A percentile compares a stretch with the other conserved stretches of the same genome.
These are phyloP conservation scores for Cyclotella atomus DNA, from an alignment of 108 stramenopile species.

Conservation along the genomic window DNA sequence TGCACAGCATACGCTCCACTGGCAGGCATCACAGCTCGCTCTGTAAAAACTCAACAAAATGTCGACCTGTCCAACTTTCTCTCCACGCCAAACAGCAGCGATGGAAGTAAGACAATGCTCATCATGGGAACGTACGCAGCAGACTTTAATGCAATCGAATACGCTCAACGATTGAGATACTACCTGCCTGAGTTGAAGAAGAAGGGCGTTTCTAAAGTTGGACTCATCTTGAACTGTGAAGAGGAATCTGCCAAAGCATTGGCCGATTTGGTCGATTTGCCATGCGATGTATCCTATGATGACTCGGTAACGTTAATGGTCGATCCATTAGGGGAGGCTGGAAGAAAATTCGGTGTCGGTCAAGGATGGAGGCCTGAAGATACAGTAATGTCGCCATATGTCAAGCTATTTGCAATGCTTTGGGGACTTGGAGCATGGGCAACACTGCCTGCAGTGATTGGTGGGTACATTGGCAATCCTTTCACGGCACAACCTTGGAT, in stretches of 20 bases:
- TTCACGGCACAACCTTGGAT: conserved; percentile 84
- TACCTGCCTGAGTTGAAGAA: conserved; percentile 74
- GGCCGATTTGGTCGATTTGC: conserved; percentile 68
- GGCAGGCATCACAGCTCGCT: conserved; percentile 35
- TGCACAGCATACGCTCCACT: conserved; percentile 3
- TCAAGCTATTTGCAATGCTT: conserved; percentile 93
- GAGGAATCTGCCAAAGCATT: conserved; percentile 62
- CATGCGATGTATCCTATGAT: conserved; percentile 25
- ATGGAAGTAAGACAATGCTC: conserved; percentile 45
- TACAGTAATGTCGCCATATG: conserved; percentile 73
- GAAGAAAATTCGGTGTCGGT: conserved; percentile 72
- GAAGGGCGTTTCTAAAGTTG: conserved; percentile 65
- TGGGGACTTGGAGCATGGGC: conserved; percentile 90
- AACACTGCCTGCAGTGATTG: conserved; percentile 90
- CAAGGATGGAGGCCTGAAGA: conserved; percentile 86
- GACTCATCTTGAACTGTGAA: conserved; percentile 79
- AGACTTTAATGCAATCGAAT: conserved; percentile 93
- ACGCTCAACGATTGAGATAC: conserved; percentile 82
- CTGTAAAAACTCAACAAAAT: conserved; percentile 30
- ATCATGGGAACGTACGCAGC: conserved; percentile 83
- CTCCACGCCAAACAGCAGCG: background rate
- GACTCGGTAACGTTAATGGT: conserved; percentile 66
- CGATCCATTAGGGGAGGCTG: conserved; percentile 78
- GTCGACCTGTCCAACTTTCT: conserved; percentile 43
- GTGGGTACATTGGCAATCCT: conserved; percentile 93